Evolutionary conservation across 2,329 filamentous ascomycete species (phyloP).

Genomic region (Diaporthe longicolla): DNA sequence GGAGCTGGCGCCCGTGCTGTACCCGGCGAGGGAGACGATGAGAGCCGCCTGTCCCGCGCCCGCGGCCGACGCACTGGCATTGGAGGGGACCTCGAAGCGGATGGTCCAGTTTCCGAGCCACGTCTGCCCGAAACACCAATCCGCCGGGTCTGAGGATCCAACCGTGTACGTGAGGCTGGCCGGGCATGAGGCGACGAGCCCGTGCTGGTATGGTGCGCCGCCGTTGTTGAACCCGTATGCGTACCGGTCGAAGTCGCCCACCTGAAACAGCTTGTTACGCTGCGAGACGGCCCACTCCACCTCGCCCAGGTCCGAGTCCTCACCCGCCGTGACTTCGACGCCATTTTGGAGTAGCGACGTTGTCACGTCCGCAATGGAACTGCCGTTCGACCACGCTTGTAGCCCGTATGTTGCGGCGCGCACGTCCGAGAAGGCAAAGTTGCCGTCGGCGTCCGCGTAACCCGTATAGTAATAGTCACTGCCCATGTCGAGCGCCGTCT

Average conservation of each 20-base stretch:
- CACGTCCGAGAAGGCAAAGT: conserved; percentile 60
- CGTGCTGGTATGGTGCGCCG: conserved; percentile 60
- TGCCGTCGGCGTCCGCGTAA: conserved; percentile 59
- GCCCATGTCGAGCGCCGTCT: conserved; percentile 63
- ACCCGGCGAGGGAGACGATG: conserved; percentile 60
- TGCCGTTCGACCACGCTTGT: conserved; percentile 65
- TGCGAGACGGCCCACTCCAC: conserved; percentile 57
- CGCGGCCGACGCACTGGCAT: conserved; percentile 24
- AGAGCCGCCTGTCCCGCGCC: conserved; percentile 51
- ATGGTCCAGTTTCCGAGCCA: conserved; percentile 54
- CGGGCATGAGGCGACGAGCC: conserved; percentile 59
- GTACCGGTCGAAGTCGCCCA: conserved; percentile 63
- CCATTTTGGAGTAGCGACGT: conserved; percentile 59
- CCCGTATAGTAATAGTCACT: conserved; percentile 64
- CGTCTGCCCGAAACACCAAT: conserved; percentile 66
- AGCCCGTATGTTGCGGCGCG: conserved; percentile 61
- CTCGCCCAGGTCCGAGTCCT: conserved; percentile 54
- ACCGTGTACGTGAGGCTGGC: conserved; percentile 60
- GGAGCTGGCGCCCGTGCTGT: conserved; percentile 62
- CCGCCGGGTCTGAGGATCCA: conserved; percentile 52
- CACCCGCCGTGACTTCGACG: conserved; percentile 53
- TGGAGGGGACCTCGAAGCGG: conserved; percentile 46
- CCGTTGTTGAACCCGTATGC: conserved; percentile 59
- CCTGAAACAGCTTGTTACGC: conserved; percentile 60
- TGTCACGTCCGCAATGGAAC: conserved; percentile 58